Evolutionary conservation across 2,329 filamentous ascomycete genomes (phyloP), one percentile per base, ranked within the genome.

Genomic region (Fusarium sp.): DNA sequence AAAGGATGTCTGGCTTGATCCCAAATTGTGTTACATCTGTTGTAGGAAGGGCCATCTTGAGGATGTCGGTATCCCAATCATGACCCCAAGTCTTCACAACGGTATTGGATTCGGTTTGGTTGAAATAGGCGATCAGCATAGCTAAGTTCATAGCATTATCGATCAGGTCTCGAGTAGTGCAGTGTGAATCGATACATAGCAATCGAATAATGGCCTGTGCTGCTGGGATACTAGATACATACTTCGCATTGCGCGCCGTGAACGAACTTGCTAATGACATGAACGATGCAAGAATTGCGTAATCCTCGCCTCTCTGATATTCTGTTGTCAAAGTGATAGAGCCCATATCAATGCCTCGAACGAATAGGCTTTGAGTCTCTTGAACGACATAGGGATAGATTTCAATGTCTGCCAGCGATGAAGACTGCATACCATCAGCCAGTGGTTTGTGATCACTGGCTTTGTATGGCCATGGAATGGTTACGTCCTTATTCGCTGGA

Each of bases 181-280:
- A 12, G 28, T 32, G 34, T 34, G 27, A 27, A 23, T 50, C 25
- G 18, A 49, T 21, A 9, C 18, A 37, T 16, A 63, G 9, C 12
- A 63, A 37, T 8, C 25, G 47, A 25, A 63, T 27, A 14, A 57
- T 23, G 23, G 61, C 43, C 25, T 63, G 43, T n/a, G 43, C 49
- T 41, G 50, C 50, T 25, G 37, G 25, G n/a, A 49, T 45, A 9
- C 43, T 30, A 20, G 37, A 45, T 28, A 41, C 12, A 25, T 49
- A 49, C 10, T 14, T 32, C 9, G 30, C 37, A 45, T 41, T 43
- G 13, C 18, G 30, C 20, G 12, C 16, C 16, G 43, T 63, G 27
- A 63, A 63, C 45, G 59, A 63, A 32, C 21, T 63, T 10, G 45
- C 50, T 16, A 58, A 58, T 8, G 40, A 41, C 40, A 64, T 64